Evolutionary conservation across 768 basidiomycete genomes (phyloP), one percentile per base, ranked within the genome.

Genomic region (Naganishia antarctica): DNA sequence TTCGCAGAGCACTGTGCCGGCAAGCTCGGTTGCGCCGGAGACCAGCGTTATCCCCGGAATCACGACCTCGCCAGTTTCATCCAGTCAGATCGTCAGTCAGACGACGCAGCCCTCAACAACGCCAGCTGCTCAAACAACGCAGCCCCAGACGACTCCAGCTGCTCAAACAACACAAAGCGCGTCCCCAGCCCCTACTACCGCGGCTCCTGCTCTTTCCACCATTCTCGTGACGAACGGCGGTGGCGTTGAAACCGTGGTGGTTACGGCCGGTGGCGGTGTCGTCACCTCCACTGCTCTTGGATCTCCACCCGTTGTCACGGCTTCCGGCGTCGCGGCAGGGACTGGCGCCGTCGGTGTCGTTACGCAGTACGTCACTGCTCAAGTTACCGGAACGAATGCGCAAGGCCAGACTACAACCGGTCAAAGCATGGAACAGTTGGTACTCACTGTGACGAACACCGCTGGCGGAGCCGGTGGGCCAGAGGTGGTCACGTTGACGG

Each of bases 321-420:
- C 49, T 29, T 25, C 41, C 51, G 28, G 26, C 26, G 41, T 23
- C 11, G n/a, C 49, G 1, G 2, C 45, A 1, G 43, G n/a, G 15
- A 16, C 16, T 3, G 25, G 9, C 9, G 12, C 46, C 49, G 61
- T 53, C 25, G 51, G 45, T n/a, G 51, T 64, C 1, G 46, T 49
- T 21, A 64, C 63, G 40, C 43, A 47, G 37, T 59, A 34, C 63
- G 63, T 59, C 15, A 58, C 63, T 8, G 43, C 51, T 0, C 53
- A 23, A 21, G 46, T 64, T 3, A 59, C 63, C 16, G 46, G 31
- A 15, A 58, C 53, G 4, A 53, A 58, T n/a, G 41, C 43, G 3
- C 51, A 48, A 34, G 57, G 63, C 28, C n/a, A 44, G 23, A 59
- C 51, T 0, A 46, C 46, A 1, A 58, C 53, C 1, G 46, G 63